A percentile compares a stretch with the other conserved stretches of the same genome.
Evolutionary conservation across 2,329 filamentous ascomycete genomes (phyloP).

Genomic region (Nectriaceae sp.): DNA sequence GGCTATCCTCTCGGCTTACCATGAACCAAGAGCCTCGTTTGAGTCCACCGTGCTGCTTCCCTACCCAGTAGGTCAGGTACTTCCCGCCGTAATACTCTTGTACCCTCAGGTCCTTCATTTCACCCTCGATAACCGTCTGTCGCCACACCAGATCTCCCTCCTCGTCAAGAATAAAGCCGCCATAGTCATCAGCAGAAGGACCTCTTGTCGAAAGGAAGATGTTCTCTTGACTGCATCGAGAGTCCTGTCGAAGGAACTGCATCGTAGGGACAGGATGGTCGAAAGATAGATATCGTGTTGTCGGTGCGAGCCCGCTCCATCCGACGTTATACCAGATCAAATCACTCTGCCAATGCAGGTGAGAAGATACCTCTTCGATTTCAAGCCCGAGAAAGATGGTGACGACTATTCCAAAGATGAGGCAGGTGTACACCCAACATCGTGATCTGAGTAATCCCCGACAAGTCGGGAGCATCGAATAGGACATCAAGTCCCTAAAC

Average conservation of each 20-base stretch:
- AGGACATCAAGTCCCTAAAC: too few species aligned
- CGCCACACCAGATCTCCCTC: constrained; percentile 1
- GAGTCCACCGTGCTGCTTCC: background rate
- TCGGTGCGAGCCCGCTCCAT: constrained; percentile 1
- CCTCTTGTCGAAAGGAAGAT: constrained; percentile 1
- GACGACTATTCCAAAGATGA: background rate
- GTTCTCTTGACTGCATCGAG: constrained; percentile 2
- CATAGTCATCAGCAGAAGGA: background rate
- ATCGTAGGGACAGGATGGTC: background rate
- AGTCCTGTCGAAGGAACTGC: background rate
- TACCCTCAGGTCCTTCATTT: constrained; percentile 2
- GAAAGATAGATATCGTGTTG: background rate
- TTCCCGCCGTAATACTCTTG: constrained; percentile 1
- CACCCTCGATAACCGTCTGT: background rate
- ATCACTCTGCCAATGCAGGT: constrained; percentile 1
- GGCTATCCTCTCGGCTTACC: background rate
- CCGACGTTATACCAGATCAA: constrained; percentile 4
- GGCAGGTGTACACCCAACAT: background rate
- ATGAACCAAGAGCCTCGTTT: constrained; percentile 8
- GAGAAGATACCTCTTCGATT: background rate
- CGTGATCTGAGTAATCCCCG: background rate
- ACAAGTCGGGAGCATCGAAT: too few species aligned
- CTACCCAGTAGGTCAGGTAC: constrained; percentile 1
- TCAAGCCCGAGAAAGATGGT: background rate
- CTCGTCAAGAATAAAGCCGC: constrained; percentile 1